A percentile compares a stretch with the other conserved stretches of the same genome.
These are phyloP conservation scores for Suillus cothurnatus DNA, from an alignment of 768 basidiomycete species.

Conservation along the genomic window DNA sequence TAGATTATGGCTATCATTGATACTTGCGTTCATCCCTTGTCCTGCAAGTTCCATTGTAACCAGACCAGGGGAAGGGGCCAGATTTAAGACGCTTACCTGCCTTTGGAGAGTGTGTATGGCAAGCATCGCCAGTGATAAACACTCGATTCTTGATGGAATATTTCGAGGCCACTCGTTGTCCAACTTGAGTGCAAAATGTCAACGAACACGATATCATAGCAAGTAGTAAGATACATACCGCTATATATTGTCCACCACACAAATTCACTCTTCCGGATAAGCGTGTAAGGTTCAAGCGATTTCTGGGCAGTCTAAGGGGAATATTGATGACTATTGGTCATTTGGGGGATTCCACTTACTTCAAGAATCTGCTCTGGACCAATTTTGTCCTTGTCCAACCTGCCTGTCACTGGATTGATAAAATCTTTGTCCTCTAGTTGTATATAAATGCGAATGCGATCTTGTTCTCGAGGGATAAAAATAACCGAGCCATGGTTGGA, in stretches of 20 bases:
- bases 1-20: constrained; percentile 57
- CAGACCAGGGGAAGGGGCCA: no score
- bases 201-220: no score
- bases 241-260: no score
- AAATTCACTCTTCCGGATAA: constrained; percentile 33
- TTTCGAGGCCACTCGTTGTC: constrained; percentile 54
- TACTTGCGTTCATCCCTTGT: constrained; percentile 56
- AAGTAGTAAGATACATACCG: no score
- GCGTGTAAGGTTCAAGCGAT: constrained; percentile 43
- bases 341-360: constrained; percentile 15
- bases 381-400: no score
- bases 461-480: constrained; percentile 53
- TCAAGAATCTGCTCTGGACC: no score
- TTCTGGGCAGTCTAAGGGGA: constrained; percentile 38
- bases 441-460: constrained; percentile 51
- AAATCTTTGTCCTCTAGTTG: constrained; percentile 47
- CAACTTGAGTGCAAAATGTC: constrained; percentile 50
- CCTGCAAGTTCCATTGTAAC: constrained; percentile 36
- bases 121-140: constrained; percentile 61
- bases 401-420: no score
- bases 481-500: constrained; percentile 51
- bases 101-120: constrained; percentile 47
- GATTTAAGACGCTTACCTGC: constrained; percentile 31
- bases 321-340: neutral
- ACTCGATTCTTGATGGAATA: constrained; percentile 50